Base-by-base conservation (phyloP, 176 grass and related monocot genomes). In the Pharus latifolius region DNA sequence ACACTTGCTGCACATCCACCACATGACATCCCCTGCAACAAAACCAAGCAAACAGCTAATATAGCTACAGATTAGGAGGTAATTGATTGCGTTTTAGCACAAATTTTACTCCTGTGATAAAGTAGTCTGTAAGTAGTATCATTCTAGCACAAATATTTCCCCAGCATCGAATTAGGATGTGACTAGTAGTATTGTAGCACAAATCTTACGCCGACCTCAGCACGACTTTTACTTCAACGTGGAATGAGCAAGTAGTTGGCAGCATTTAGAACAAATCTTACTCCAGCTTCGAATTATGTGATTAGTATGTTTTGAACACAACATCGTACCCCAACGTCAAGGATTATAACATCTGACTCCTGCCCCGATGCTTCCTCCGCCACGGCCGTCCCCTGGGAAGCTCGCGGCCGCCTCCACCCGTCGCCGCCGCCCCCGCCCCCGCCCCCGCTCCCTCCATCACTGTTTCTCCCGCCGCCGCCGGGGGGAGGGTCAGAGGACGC, bases 1-100 rank as follows among this genome's bases (percentile, higher is more conserved):
- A 98, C 90, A 31, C 90, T 93, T 35, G 90, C 84, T 60, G 95
- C 90, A 42, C 95, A 98, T 78, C 90, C 95, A 9, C 95, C 95
- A 73, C 90, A 94, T 6, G 84, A 93, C 95, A 99, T 99, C 27
- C 95, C 95, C 95, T 98, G 72, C 70, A 84, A 54, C 13, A 40
- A 79, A 84, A 55, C 53, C 52, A 76, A 67, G 54, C 67, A 81
- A 27, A 75, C 16, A 41, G 6, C 16, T 41, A 81, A 50, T 52
- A 77, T 11, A 73, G 38, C 25, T 33, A 72, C 13, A 32, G 8
- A 67, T 63, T 65, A 30, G 63, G 50, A 12, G 3, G 28, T 67
- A 46, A 1, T 53, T 2, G 30, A 10, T 58, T 10, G 22, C 15
- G 58, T 37, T 35, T 64, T 34, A 49, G 6, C 15, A 33, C 18